Evolutionary conservation across 768 basidiomycete genomes (phyloP).

Genomic region (Vishniacozyma victoriae): DNA sequence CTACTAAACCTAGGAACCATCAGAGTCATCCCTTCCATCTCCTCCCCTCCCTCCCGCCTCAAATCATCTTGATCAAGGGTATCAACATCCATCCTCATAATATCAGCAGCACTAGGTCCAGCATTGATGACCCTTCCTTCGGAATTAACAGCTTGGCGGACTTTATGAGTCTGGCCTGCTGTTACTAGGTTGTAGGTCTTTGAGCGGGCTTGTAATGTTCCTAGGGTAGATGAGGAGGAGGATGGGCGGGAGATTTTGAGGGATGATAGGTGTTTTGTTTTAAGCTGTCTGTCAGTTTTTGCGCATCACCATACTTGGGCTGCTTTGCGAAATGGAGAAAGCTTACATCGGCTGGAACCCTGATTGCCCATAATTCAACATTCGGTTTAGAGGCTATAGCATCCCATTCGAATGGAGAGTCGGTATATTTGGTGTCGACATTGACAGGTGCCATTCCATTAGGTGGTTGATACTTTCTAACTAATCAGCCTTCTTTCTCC

Average conservation of each 20-base stretch:
- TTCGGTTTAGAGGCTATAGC: conserved; percentile 23
- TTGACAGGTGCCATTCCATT: conserved; percentile 21
- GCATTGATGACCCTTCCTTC: conserved; percentile 29
- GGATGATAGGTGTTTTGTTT: conserved; percentile 33
- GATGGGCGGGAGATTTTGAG: conserved; percentile 4
- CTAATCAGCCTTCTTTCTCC: not conserved
- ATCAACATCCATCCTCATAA: conserved; percentile 29
- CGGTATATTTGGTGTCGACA: conserved; percentile 11
- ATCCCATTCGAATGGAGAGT: conserved; percentile 40
- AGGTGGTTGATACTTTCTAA: conserved; percentile 33
- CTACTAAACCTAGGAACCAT: conserved; percentile 30
- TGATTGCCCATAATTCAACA: conserved; percentile 42
- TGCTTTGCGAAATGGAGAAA: not conserved
- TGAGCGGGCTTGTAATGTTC: conserved; percentile 24
- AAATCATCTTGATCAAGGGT: conserved; percentile 13
- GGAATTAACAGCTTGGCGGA: conserved; percentile 9
- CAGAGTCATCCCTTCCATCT: conserved; percentile 40
- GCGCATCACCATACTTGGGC: not conserved
- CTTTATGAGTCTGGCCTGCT: conserved; percentile 9
- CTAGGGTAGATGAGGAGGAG: not conserved
- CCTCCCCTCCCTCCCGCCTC: conserved; percentile 37
- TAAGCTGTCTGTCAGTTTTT: conserved; percentile 22
- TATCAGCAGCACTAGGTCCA: conserved; percentile 29
- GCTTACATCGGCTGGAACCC: conserved; percentile 37
- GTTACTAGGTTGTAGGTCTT: conserved; percentile 17